Conservation (phyloP, 2,329 filamentous ascomycete species). For the Paraconiothyrium sp. region DNA sequence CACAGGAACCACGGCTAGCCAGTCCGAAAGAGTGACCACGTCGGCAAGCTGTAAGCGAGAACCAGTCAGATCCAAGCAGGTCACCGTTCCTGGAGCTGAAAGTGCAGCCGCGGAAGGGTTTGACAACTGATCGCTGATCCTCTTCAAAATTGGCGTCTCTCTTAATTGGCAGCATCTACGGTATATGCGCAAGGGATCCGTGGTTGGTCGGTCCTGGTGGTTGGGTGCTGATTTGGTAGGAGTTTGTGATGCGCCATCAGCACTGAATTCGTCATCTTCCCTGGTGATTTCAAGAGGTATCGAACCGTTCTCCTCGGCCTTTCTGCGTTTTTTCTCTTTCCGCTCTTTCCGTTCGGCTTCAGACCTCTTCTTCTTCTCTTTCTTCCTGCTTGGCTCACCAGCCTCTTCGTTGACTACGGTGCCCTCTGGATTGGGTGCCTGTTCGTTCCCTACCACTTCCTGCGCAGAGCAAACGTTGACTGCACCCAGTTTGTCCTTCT, state of each 20-base stretch:
- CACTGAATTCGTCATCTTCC: constrained; percentile 62
- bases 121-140: constrained; percentile 87
- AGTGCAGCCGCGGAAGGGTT: constrained; percentile 72
- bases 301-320: constrained; percentile 86
- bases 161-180: constrained; percentile 91
- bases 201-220: constrained; percentile 77
- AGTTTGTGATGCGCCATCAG: constrained; percentile 29
- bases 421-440: constrained; percentile 53
- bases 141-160: constrained; percentile 91
- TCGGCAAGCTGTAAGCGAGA: constrained; percentile 86
- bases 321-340: constrained; percentile 85
- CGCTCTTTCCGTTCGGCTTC: constrained; percentile 92
- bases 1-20: constrained; percentile 90
- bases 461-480: constrained; percentile 39
- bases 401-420: constrained; percentile 45
- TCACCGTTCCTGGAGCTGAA: constrained; percentile 76
- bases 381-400: constrained; percentile 71
- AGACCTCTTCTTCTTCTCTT: constrained; percentile 95
- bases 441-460: constrained; percentile 54
- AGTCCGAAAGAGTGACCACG: constrained; percentile 88
- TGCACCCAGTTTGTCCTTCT: constrained; percentile 63
- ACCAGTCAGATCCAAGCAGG: constrained; percentile 82
- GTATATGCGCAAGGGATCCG: constrained; percentile 91
- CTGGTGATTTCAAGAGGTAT: constrained; percentile 84
- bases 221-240: constrained; percentile 48